These are phyloP conservation scores for Clausena lansium DNA, from an alignment of 345 rosid genomes.

Conservation along the genomic window DNA sequence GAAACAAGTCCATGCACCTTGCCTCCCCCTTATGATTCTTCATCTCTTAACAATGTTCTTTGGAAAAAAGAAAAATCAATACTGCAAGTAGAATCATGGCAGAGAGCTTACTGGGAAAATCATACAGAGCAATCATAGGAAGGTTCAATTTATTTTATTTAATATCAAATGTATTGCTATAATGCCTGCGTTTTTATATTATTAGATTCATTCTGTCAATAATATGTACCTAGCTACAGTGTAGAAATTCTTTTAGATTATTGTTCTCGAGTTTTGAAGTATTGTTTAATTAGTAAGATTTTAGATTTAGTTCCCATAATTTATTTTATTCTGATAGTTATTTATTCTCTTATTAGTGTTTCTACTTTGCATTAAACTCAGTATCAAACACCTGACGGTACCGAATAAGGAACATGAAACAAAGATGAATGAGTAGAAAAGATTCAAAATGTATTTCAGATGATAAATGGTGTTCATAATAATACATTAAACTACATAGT, in stretches of 20 bases:
- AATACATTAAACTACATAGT: conserved; percentile 10
- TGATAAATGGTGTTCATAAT: neutral
- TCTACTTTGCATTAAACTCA: too few species aligned
- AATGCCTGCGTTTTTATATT: neutral
- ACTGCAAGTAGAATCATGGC: conserved; percentile 42
- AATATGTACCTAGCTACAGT: neutral
- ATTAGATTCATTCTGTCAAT: neutral
- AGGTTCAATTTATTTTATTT: neutral
- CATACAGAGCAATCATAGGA: conserved; percentile 33
- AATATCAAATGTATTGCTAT: neutral
- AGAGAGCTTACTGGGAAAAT: conserved; percentile 41
- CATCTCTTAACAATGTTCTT: conserved; percentile 30
- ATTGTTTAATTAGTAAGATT: neutral
- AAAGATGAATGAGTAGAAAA: neutral
- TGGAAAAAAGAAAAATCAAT: conserved; percentile 30
- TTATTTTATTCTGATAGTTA: neutral
- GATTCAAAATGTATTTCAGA: conserved; percentile 8
- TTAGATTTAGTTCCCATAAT: neutral
- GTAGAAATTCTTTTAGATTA: neutral
- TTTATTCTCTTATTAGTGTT: too few species aligned
- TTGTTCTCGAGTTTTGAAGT: neutral
- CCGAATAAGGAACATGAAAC: neutral
- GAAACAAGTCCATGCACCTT: conserved; percentile 53
- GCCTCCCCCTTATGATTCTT: conserved; percentile 61
- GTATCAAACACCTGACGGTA: too few species aligned